Evolutionary conservation across 257 asterid genomes (phyloP).

Genomic region (Haberlea rhodopensis): DNA sequence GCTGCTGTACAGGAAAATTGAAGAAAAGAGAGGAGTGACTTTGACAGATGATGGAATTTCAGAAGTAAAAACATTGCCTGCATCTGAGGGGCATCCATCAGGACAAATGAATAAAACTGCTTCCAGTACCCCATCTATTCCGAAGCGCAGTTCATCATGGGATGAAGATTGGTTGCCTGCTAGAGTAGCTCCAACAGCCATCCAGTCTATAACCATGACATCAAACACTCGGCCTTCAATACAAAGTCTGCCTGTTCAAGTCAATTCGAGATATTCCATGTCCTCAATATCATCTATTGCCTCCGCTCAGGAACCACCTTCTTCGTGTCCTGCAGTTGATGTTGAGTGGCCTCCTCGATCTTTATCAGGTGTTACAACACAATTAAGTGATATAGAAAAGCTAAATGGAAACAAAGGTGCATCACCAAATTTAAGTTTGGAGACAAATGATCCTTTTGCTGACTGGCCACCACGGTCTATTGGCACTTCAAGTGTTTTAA

Average conservation of each 20-base stretch:
- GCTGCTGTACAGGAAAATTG: slow-evolving; percentile 64
- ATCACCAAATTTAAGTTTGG: slow-evolving; percentile 42
- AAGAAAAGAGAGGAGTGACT: slow-evolving; percentile 96
- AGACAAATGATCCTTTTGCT: slow-evolving; percentile 83
- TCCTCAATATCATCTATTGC: slow-evolving; percentile 37
- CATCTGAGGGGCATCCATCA: slow-evolving; percentile 38
- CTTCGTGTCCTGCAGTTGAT: slow-evolving; percentile 90
- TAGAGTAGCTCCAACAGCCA: slow-evolving; percentile 49
- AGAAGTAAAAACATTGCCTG: slow-evolving; percentile 45
- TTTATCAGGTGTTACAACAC: slow-evolving; percentile 39
- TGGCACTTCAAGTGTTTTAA: slow-evolving; percentile 43
- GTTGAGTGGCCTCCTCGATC: slow-evolving; percentile 94
- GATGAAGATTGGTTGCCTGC: slow-evolving; percentile 93
- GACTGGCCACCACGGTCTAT: slow-evolving; percentile 87
- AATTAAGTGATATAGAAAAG: slow-evolving; percentile 34
- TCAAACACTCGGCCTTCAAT: slow-evolving; percentile 44
- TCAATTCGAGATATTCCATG: slow-evolving; percentile 32
- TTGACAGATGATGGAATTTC: slow-evolving; percentile 60
- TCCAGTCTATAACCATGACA: slow-evolving; percentile 40
- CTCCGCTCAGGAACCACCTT: slow-evolving; percentile 50
- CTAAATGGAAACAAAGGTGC: slow-evolving; percentile 43
- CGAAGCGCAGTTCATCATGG: slow-evolving; percentile 73
- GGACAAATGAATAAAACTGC: slow-evolving; percentile 52
- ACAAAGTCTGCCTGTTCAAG: slow-evolving; percentile 44
- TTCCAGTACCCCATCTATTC: slow-evolving; percentile 40